A percentile compares a stretch with the other conserved stretches of the same genome.
These are phyloP conservation scores for Casuarina cunninghamiana DNA, from an alignment of 306 rosid genomes.

Conservation along the genomic window DNA sequence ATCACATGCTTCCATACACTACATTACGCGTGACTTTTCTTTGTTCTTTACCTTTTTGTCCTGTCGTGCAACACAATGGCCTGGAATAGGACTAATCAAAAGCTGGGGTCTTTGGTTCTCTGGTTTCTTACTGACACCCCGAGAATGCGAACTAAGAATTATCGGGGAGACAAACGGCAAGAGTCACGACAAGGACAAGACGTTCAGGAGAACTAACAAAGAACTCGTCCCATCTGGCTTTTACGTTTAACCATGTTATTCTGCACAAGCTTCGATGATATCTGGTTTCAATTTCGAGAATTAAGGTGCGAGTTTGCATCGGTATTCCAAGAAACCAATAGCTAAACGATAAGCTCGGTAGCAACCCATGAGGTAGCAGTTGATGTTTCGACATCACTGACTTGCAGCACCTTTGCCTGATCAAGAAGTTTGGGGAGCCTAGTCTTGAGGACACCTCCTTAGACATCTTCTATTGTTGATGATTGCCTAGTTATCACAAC, in stretches of 20 bases:
- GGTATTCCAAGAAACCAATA: not conserved
- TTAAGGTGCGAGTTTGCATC: not conserved
- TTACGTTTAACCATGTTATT: not conserved
- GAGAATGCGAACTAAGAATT: not conserved
- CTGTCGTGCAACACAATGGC: not conserved
- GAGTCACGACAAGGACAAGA: constrained; percentile 25
- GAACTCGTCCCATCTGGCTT: not conserved
- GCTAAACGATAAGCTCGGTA: not conserved
- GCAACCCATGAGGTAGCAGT: no score
- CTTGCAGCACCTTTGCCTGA: no score
- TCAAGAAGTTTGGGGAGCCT: no score
- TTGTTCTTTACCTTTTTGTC: not conserved
- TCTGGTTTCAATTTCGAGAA: not conserved
- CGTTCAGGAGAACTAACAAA: constrained; percentile 6
- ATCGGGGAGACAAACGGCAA: constrained; percentile 6
- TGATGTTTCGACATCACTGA: no score
- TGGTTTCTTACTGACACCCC: constrained; percentile 10
- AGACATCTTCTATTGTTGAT: no score
- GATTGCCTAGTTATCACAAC: no score
- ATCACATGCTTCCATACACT: not conserved
- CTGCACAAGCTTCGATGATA: not conserved
- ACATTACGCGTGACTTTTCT: not conserved
- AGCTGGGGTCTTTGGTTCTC: not conserved
- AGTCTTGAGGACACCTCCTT: no score
- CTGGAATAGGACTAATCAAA: not conserved